These are phyloP conservation scores for Echium plantagineum DNA, from an alignment of 257 asterid species.

Conservation along the genomic window DNA sequence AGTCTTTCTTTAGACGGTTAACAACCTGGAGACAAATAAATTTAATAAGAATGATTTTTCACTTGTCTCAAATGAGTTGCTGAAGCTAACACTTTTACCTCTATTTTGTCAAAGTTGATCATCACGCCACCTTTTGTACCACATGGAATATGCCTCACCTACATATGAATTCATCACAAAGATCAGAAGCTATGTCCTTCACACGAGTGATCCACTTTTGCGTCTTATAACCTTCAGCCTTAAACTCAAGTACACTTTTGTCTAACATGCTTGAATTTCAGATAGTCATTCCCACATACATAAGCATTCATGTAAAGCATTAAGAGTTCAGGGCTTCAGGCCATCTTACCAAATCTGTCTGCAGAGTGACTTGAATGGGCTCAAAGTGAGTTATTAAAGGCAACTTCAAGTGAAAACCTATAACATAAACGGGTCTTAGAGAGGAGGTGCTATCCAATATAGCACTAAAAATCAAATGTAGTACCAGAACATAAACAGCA, in stretches of 20 bases:
- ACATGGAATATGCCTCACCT: slow-evolving; percentile 98
- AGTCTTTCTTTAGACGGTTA: slow-evolving; percentile 76
- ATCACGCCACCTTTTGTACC: slow-evolving; percentile 99
- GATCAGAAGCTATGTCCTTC: slow-evolving; percentile 2
- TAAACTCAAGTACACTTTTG: background rate
- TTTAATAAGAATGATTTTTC: background rate
- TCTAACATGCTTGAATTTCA: background rate
- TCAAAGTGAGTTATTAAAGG: slow-evolving; percentile 89
- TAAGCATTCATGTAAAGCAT: background rate
- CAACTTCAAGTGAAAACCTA: slow-evolving; percentile 85
- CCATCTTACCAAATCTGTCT: slow-evolving; percentile 79
- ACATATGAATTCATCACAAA: slow-evolving; percentile 16
- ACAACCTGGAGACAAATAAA: slow-evolving; percentile 55
- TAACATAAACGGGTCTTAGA: slow-evolving; percentile 3
- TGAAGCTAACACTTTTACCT: slow-evolving; percentile 31
- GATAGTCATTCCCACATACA: background rate
- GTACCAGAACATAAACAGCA: background rate
- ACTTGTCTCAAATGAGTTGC: slow-evolving; percentile 1
- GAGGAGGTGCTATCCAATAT: background rate
- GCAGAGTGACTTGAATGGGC: slow-evolving; percentile 96
- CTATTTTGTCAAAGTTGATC: slow-evolving; percentile 89
- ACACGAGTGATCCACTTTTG: background rate
- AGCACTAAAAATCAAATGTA: background rate
- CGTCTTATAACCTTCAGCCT: background rate
- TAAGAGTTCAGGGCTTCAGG: slow-evolving; percentile 2